These are phyloP conservation scores for Penicillium samsonianum DNA, from an alignment of 495 filamentous ascomycete species.

Conservation along the genomic window DNA sequence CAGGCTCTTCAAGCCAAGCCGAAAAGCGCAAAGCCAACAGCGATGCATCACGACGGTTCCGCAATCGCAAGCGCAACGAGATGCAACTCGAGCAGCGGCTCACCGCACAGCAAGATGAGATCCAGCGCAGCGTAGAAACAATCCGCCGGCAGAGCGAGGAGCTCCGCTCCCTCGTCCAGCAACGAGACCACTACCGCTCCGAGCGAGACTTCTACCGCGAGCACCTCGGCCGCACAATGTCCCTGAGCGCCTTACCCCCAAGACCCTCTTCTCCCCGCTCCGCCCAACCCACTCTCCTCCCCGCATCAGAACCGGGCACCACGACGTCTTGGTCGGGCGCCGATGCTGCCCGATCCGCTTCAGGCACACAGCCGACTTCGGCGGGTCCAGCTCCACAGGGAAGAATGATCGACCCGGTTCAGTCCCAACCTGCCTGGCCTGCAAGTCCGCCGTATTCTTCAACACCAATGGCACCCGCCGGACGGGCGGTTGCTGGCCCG, in stretches of 20 bases:
- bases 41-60: conserved; percentile 85
- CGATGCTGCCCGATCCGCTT: conserved; percentile 11
- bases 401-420: conserved; percentile 16
- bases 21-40: conserved; percentile 94
- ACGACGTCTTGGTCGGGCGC: conserved; percentile 15
- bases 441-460: conserved; percentile 27
- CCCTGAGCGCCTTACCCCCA: conserved; percentile 39
- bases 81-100: conserved; percentile 65
- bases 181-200: conserved; percentile 55
- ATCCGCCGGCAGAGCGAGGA: conserved; percentile 60
- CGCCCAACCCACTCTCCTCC: conserved; percentile 7
- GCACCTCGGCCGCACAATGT: conserved; percentile 54
- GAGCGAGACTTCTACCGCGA: conserved; percentile 72
- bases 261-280: conserved; percentile 46
- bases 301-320: conserved; percentile 13
- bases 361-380: conserved; percentile 6
- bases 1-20: conserved; percentile 80
- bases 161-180: conserved; percentile 54
- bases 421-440: conserved; percentile 23
- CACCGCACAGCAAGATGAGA: conserved; percentile 55
- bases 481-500: conserved; percentile 8
- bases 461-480: conserved; percentile 6
- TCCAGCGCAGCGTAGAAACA: conserved; percentile 58
- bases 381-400: conserved; percentile 4
- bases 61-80: conserved; percentile 88